Evolutionary conservation across 768 basidiomycete species (phyloP).

Genomic region (Mycena venus): DNA sequence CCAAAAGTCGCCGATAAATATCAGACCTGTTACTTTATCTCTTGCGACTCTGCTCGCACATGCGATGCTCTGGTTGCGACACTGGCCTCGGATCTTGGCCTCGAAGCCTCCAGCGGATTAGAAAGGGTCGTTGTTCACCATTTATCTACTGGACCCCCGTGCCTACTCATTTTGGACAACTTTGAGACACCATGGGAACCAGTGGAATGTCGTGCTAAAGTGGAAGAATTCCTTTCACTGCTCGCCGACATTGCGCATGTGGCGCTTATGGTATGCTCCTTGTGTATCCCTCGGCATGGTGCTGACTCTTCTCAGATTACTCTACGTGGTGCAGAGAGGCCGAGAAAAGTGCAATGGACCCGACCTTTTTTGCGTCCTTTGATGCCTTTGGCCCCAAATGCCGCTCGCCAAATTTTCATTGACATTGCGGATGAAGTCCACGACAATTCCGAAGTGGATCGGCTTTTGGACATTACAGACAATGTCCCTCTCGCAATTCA

Average conservation of each 20-base stretch:
- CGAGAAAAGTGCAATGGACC: neutral
- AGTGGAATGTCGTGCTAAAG: no score
- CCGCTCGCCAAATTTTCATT: conserved; percentile 1
- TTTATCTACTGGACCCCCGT: neutral
- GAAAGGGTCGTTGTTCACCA: neutral
- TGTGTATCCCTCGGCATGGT: neutral
- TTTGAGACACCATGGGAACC: no score
- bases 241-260: no score
- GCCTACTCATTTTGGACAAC: neutral
- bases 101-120: neutral
- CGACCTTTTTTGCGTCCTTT: conserved; percentile 17
- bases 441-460: no score
- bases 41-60: no score
- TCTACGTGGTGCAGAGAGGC: conserved; percentile 10
- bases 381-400: neutral
- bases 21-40: no score
- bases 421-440: no score
- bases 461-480: no score
- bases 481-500: conserved; percentile 6
- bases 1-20: no score
- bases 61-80: neutral
- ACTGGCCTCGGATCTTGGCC: neutral
- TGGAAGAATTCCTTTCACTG: no score
- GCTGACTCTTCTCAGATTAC: neutral
- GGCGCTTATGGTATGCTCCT: neutral